Evolutionary conservation across 1,284 basidiomycete species (phyloP), one percentile per base, ranked within the genome.

Genomic region (Termitomyces sp.): DNA sequence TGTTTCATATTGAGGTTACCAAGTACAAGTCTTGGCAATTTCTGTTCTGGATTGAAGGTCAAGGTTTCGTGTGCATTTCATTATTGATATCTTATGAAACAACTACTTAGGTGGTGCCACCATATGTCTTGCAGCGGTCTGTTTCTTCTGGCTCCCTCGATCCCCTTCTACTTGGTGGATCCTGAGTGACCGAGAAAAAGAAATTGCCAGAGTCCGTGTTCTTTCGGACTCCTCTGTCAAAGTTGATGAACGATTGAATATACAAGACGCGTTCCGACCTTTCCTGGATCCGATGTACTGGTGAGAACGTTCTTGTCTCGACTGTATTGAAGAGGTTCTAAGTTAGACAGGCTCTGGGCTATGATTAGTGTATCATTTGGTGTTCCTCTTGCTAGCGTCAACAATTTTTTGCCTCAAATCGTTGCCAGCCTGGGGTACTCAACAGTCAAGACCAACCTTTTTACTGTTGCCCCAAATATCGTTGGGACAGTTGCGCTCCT

Each of bases 381-480:
- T 28, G 76, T 79, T 5, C 77, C 77, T 28, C 61, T 73, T 15
- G 75, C 77, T 7, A 76, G 74, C 39, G 76, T 79, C 50, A 76
- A 76, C 61, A 79, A 79, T 59, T 78, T 79, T 58, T 67, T 81
- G 21, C 78, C 78, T 0, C 72, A 80, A 60, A 80, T 80, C 41
- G 73, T 80, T 19, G 73, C 68, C 13, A 75, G 79, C 52, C 67
- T 81, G 34, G 75, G 79, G 5, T 80, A 79, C 65, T 72, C 70
- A 24, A 73, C 75, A 3, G 66, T 79, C 59, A 75, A 73, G 61
- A 79, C 77, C 13, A 79, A 79, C 58, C 68, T 81, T 38, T 73
- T 73, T 61, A 80, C 79, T 21, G 74, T 82, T 30, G 79, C 79
- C 8, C 80, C 80, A 0, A 80, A 81, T 62, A 68, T 76, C 45